Evolutionary conservation across 2,329 filamentous ascomycete genomes (phyloP), one percentile per base, ranked within the genome.

Genomic region (Chrysosporium keratinophilum): DNA sequence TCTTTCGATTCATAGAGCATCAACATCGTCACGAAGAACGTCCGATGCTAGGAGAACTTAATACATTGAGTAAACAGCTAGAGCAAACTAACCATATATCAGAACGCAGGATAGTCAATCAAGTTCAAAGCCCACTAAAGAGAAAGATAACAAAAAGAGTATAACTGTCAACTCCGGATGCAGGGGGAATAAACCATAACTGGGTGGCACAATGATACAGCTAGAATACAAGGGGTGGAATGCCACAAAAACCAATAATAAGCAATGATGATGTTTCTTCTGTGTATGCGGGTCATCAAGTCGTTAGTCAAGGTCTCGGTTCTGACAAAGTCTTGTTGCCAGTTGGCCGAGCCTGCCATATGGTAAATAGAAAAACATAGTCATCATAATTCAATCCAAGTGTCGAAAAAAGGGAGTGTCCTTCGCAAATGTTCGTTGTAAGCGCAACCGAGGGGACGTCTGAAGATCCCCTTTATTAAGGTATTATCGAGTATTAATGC

Each of bases 191-290:
- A 42, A 43, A 14, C 15, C n/a, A 39, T 17, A 19, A 15, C 15
- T n/a, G 19, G n/a, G 35, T 15, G 14, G 49, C 39, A 35, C 50
- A 52, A 41, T 52, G 17, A 31, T 45, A 52, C 40, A 52, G 31
- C 41, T 52, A 52, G 41, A 52, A 52, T 52, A 52, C 50, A 52
- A 40, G 33, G 33, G 50, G n/a, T 35, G 41, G 39, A 52, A 52
- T 52, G 47, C 35, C 37, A 50, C 37, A 48, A 45, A 46, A 31
- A 35, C 42, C 41, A 52, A 46, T 7, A 52, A 40, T 23, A 33
- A 45, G 41, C 31, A 46, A 46, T 39, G 20, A 52, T 28, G 40
- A 12, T 31, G 40, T 52, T 14, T 45, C 50, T 34, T 37, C 40
- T 28, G 17, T 34, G 33, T 44, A 51, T 51, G 49, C 49, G n/a